Conservation (phyloP, 305 asterid genomes). For the Fraxinus albicans region DNA sequence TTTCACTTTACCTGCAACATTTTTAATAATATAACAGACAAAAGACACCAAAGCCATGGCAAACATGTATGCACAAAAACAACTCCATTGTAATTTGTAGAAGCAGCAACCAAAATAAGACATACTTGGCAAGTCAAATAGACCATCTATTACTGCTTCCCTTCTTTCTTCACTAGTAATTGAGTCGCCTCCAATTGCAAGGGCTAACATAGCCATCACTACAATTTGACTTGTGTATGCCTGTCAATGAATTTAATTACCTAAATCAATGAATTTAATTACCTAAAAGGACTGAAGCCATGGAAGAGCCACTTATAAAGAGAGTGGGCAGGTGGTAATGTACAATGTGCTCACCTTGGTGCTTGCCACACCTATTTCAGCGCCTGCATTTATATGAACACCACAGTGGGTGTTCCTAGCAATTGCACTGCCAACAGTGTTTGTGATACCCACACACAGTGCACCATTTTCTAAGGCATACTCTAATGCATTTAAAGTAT, state of each 20-base stretch:
- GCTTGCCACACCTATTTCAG: slow-evolving; percentile 98
- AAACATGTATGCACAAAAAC: not conserved
- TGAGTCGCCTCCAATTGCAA: slow-evolving; percentile 90
- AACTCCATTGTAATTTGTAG: slow-evolving; percentile 21
- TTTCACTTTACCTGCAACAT: slow-evolving; percentile 67
- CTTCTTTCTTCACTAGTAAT: slow-evolving; percentile 79
- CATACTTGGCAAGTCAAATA: slow-evolving; percentile 87
- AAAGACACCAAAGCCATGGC: not conserved
- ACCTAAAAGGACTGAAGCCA: slow-evolving; percentile 13
- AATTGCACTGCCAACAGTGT: slow-evolving; percentile 97
- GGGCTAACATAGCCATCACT: slow-evolving; percentile 99
- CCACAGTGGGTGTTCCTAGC: slow-evolving; percentile 97
- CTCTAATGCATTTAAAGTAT: slow-evolving; percentile 84
- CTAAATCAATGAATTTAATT: not conserved
- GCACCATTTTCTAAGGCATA: slow-evolving; percentile 95
- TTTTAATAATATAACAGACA: slow-evolving; percentile 12
- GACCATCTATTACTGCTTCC: slow-evolving; percentile 85
- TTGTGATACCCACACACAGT: slow-evolving; percentile 92
- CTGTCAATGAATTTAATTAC: slow-evolving; percentile 36
- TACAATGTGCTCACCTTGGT: slow-evolving; percentile 60
- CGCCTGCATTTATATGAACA: slow-evolving; percentile 95
- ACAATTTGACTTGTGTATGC: slow-evolving; percentile 99
- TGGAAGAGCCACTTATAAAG: not conserved
- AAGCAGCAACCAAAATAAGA: slow-evolving; percentile 12
- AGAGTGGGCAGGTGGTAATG: not conserved